Conservation (phyloP, 257 asterid species). For the Nicotiana noctiflora region DNA sequence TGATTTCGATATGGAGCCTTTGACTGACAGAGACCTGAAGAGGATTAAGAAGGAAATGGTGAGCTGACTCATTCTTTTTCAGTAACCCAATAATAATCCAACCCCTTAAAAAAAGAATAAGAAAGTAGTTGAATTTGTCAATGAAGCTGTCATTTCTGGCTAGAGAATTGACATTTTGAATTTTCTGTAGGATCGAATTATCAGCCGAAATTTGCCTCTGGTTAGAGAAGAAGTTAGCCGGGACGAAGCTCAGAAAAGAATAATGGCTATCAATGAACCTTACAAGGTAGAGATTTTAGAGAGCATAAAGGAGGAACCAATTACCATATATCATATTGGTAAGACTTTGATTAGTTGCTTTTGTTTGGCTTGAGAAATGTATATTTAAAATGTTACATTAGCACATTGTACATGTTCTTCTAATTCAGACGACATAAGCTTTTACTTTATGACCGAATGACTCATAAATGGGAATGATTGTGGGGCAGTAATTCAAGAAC, state of each 20-base stretch:
- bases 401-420: background rate
- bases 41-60: constrained; percentile 97
- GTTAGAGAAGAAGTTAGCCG: constrained; percentile 83
- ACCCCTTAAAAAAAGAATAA: background rate
- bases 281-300: constrained; percentile 86
- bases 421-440: background rate
- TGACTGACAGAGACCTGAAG: constrained; percentile 87
- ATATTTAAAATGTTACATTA: background rate
- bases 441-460: background rate
- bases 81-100: background rate
- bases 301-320: constrained; percentile 80
- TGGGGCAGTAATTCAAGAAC: background rate
- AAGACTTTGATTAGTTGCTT: constrained; percentile 9
- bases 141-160: constrained; percentile 16
- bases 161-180: constrained; percentile 33
- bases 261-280: constrained; percentile 70
- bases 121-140: background rate
- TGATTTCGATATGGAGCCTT: constrained; percentile 92
- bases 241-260: constrained; percentile 77
- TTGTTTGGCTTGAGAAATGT: background rate
- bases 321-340: constrained; percentile 94
- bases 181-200: constrained; percentile 82
- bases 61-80: constrained; percentile 13
- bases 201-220: constrained; percentile 69
- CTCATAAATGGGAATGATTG: background rate